Evolutionary conservation across 1,284 basidiomycete species (phyloP), one percentile per base, ranked within the genome.

Genomic region (Lignosus rhinocerotis): DNA sequence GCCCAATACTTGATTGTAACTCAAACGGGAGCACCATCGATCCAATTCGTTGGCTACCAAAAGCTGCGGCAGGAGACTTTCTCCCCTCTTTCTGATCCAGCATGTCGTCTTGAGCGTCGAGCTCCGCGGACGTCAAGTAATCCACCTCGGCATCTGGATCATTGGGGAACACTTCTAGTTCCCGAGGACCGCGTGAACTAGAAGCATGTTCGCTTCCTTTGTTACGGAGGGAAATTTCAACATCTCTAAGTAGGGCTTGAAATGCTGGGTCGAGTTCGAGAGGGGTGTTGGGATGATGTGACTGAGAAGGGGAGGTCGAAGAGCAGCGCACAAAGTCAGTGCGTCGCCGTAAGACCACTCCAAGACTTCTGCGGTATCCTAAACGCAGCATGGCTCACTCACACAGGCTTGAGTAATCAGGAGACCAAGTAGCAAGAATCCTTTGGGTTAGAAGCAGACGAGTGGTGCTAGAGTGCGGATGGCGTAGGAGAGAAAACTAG

Each of bases 31-130:
- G 68, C 9, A 87, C 75, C 11, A 93, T 82, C 55, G 85, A 75
- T 8, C 91, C 90, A 51, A 93, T 80, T 32, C 79, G 73, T 61
- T 86, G 81, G 63, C 88, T 89, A 16, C 93, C 93, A 71, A 92
- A 89, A 12, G 79, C 73, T 19, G 92, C 90, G 31, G 93, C 92
- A 51, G 93, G 91, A 21, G 91, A 93, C 68, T 90, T 89, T 56
- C 90, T 75, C 45, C 81, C 76, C 52, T 79, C 77, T 53, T 74
- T 70, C 12, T 64, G 68, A 34, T 74, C 72, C 17, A 73, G 70
- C 6, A 73, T 72, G 17, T 71, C 70, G 48, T 69, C 70, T 19
- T 71, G 59, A 25, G 55, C 48, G 25, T 53, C 64, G 54, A 64
- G 58, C 62, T 71, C 72, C 39, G 70, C 71, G 31, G 64, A 58